Conservation (phyloP, 805 yeast species). For the Metschnikowia aberdeeniae region DNA sequence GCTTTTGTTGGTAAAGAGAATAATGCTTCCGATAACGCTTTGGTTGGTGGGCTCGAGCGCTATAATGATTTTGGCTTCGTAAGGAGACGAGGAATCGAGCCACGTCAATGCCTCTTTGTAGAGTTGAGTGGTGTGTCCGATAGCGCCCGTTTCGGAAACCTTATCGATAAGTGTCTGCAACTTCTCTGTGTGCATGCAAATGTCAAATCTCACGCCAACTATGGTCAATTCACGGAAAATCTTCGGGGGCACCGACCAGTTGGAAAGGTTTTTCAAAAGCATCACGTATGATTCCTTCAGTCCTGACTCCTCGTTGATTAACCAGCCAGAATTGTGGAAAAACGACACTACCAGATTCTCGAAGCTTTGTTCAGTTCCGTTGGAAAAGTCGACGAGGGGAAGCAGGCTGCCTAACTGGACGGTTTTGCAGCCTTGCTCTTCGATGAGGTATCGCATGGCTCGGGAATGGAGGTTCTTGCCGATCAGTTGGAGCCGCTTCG, state of each 20-base stretch:
- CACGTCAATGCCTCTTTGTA: conserved; percentile 37
- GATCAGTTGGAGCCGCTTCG: conserved; percentile 51
- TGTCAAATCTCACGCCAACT: conserved; percentile 54
- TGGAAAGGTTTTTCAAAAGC: conserved; percentile 37
- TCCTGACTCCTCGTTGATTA: conserved; percentile 14
- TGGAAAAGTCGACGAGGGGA: conserved; percentile 42
- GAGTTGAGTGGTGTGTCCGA: conserved; percentile 24
- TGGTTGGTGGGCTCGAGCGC: conserved; percentile 52
- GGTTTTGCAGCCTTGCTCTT: conserved; percentile 38
- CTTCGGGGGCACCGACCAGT: conserved; percentile 53
- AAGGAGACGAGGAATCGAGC: conserved; percentile 23
- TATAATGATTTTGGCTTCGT: conserved; percentile 44
- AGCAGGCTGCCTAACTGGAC: conserved; percentile 44
- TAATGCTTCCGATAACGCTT: conserved; percentile 49
- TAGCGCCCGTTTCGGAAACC: conserved; percentile 11
- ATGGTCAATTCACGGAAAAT: conserved; percentile 52
- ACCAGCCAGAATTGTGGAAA: conserved; percentile 42
- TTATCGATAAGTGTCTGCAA: conserved; percentile 38
- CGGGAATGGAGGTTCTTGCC: conserved; percentile 51
- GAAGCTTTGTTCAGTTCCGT: conserved; percentile 19
- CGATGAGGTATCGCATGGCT: conserved; percentile 46
- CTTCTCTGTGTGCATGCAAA: conserved; percentile 43
- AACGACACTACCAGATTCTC: conserved; percentile 27
- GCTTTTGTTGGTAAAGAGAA: conserved; percentile 45
- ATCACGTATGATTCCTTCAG: conserved; percentile 31